phyloP scores from a whole-genome alignment of 164 flowering plant genomes.

The Stephania cephalantha region DNA sequence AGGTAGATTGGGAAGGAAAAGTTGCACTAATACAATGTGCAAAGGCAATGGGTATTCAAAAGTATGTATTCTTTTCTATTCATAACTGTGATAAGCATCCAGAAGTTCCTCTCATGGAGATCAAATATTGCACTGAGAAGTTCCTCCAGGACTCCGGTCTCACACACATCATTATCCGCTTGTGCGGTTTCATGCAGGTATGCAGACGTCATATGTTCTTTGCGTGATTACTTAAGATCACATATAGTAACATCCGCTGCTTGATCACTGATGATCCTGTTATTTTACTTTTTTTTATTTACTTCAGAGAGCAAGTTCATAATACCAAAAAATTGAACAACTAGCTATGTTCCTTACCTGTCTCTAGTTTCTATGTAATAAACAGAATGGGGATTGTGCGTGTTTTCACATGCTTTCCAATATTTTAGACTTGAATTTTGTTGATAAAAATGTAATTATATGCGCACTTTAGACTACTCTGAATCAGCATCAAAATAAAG shows the following conservation, averaged over 20 bases:
- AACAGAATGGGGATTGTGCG: not conserved
- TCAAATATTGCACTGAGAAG: slow-evolving; percentile 90
- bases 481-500: too few relatives aligned
- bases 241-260: too few relatives aligned
- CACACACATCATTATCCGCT: slow-evolving; percentile 55
- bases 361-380: not conserved
- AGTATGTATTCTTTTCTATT: slow-evolving; percentile 83
- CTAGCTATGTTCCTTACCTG: not conserved
- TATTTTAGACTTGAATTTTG: not conserved
- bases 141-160: slow-evolving; percentile 82
- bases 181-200: slow-evolving; percentile 99
- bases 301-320: not conserved
- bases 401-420: not conserved
- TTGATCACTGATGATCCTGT: too few relatives aligned
- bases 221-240: not conserved
- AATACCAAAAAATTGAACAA: not conserved
- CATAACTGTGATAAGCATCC: slow-evolving; percentile 99
- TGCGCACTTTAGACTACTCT: not conserved
- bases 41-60: slow-evolving; percentile 98
- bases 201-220: not conserved
- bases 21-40: slow-evolving; percentile 99
- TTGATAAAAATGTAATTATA: too few relatives aligned
- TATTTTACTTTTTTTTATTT: not conserved
- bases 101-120: slow-evolving; percentile 96
- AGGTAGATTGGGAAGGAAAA: slow-evolving; percentile 99